Conservation (phyloP, 495 filamentous ascomycete genomes). For the Penicillium canariense region DNA sequence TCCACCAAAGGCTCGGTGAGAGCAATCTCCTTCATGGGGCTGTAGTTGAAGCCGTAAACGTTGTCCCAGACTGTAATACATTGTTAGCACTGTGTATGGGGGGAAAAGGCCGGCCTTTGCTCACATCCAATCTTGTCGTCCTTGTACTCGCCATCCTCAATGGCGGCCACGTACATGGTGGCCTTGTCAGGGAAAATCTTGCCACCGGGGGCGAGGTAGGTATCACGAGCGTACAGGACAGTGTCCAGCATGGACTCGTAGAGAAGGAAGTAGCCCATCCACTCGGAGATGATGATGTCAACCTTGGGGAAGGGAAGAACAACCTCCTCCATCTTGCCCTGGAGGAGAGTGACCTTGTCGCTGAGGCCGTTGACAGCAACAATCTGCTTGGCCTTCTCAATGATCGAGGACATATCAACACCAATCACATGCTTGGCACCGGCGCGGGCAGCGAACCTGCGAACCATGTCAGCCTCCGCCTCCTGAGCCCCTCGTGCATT, state of each 20-base stretch:
- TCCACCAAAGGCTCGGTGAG: slow-evolving; percentile 83
- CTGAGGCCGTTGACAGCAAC: slow-evolving; percentile 81
- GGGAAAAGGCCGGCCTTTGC: slow-evolving; percentile 14
- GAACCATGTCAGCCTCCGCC: slow-evolving; percentile 9
- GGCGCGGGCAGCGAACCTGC: slow-evolving; percentile 92
- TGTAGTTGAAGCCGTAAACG: slow-evolving; percentile 97
- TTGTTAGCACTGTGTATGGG: background rate
- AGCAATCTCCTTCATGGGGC: slow-evolving; percentile 79
- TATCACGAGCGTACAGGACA: slow-evolving; percentile 90
- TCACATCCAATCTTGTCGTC: slow-evolving; percentile 83
- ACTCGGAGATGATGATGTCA: slow-evolving; percentile 98
- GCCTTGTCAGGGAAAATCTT: slow-evolving; percentile 90
- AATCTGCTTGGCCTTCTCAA: slow-evolving; percentile 90
- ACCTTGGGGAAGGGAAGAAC: slow-evolving; percentile 81
- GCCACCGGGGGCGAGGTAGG: slow-evolving; percentile 78
- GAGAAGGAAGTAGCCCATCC: slow-evolving; percentile 99
- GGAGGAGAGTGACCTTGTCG: slow-evolving; percentile 81
- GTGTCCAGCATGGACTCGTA: slow-evolving; percentile 99
- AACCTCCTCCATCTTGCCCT: slow-evolving; percentile 97
- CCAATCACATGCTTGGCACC: slow-evolving; percentile 93
- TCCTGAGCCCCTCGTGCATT: background rate
- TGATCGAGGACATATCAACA: slow-evolving; percentile 96
- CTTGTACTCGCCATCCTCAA: slow-evolving; percentile 85
- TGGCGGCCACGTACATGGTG: slow-evolving; percentile 83
- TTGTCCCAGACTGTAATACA: slow-evolving; percentile 82